These are phyloP conservation scores for Penicillium psychrosexuale DNA, from an alignment of 2,329 filamentous ascomycete genomes.

Conservation along the genomic window DNA sequence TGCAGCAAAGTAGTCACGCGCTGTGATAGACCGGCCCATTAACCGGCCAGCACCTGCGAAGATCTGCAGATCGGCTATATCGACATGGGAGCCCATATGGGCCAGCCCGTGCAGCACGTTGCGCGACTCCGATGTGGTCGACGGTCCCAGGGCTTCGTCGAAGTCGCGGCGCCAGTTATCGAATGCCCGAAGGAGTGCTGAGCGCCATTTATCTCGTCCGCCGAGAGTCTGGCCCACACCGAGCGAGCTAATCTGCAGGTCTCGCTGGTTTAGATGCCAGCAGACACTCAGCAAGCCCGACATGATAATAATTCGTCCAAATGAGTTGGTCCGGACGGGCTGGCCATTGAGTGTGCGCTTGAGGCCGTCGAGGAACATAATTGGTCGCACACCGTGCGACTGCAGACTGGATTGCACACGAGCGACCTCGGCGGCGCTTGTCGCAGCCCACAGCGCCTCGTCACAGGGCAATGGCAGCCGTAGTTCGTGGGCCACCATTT, in stretches of 20 bases:
- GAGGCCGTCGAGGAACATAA: conserved; percentile 84
- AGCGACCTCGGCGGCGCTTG: conserved; percentile 80
- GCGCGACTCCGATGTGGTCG: conserved; percentile 73
- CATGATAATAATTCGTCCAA: conserved; percentile 91
- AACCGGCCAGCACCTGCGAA: conserved; percentile 84
- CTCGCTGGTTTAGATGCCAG: conserved; percentile 97
- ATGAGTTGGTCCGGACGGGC: conserved; percentile 84
- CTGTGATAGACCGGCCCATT: conserved; percentile 78
- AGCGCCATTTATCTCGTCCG: conserved; percentile 86
- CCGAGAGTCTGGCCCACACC: conserved; percentile 77
- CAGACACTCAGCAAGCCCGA: conserved; percentile 87
- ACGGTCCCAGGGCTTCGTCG: conserved; percentile 70
- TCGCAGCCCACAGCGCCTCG: conserved; percentile 87
- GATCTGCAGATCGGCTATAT: conserved; percentile 96
- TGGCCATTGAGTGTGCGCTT: conserved; percentile 86
- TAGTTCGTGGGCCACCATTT: conserved; percentile 97
- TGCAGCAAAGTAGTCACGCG: conserved; percentile 74
- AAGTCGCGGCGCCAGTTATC: conserved; percentile 94
- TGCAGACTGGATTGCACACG: conserved; percentile 76
- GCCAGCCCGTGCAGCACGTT: conserved; percentile 90
- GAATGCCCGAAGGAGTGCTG: conserved; percentile 79
- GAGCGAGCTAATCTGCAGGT: conserved; percentile 85
- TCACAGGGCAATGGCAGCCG: conserved; percentile 87
- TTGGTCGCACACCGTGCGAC: conserved; percentile 76
- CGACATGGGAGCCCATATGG: conserved; percentile 97